Conservation (phyloP, 106 monocot species). For the Platanthera zijinensis region DNA sequence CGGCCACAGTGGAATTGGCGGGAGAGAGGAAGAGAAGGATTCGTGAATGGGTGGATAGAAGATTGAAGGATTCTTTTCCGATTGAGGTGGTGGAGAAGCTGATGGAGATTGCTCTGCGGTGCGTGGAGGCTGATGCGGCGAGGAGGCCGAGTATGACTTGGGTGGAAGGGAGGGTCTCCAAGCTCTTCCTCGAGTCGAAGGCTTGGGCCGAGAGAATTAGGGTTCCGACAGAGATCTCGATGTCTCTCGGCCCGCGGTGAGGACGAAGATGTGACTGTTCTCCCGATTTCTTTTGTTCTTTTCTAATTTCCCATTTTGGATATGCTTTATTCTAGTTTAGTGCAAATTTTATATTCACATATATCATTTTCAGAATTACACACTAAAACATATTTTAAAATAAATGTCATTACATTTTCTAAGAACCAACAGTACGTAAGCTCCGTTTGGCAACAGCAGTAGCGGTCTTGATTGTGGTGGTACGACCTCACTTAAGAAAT, state of each 20-base stretch:
- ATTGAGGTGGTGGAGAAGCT: slow-evolving; percentile 54
- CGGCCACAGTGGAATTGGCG: slow-evolving; percentile 14
- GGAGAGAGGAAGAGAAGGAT: slow-evolving; percentile 28
- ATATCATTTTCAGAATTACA: too few relatives aligned
- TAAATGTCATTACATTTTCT: too few relatives aligned
- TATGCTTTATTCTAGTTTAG: neutral
- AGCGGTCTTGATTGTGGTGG: too few relatives aligned
- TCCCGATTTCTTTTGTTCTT: neutral
- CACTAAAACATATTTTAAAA: too few relatives aligned
- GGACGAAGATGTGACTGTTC: neutral
- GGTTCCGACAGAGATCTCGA: slow-evolving; percentile 38
- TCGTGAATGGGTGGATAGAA: slow-evolving; percentile 63
- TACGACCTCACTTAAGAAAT: too few relatives aligned
- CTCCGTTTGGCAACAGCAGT: too few relatives aligned
- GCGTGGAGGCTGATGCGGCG: slow-evolving; percentile 37
- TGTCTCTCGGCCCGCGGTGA: slow-evolving; percentile 63
- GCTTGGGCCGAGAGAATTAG: slow-evolving; percentile 42
- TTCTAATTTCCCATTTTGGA: neutral
- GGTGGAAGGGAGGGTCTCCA: slow-evolving; percentile 58
- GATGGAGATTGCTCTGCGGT: slow-evolving; percentile 42
- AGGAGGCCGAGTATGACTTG: slow-evolving; percentile 53
- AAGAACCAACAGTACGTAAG: too few relatives aligned
- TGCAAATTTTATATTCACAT: neutral
- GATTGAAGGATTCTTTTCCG: slow-evolving; percentile 75
- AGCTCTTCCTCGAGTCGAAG: slow-evolving; percentile 45